Evolutionary conservation across 176 grass and related monocot species (phyloP).

Genomic region (Dactylis glomerata): DNA sequence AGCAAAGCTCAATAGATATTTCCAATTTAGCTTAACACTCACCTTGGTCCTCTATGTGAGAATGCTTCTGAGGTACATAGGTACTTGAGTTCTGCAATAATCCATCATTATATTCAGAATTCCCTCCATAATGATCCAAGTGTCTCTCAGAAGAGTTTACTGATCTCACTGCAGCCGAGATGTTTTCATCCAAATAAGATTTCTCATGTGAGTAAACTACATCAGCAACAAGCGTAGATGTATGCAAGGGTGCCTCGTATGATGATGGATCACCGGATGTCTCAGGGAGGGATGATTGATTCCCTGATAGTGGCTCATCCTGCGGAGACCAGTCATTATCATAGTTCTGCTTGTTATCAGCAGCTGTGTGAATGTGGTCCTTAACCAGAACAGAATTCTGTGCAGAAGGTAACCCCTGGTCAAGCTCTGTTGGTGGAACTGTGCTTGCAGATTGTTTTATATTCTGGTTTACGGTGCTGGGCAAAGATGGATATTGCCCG

Average conservation of each 20-base stretch:
- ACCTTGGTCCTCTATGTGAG: conserved; percentile 62
- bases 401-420: conserved; percentile 36
- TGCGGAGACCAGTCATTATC: conserved; percentile 60
- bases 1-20: conserved; percentile 14
- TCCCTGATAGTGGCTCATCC: conserved; percentile 42
- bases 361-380: conserved; percentile 36
- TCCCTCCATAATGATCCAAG: conserved; percentile 49
- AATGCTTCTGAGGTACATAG: conserved; percentile 51
- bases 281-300: conserved; percentile 38
- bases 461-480: conserved; percentile 36
- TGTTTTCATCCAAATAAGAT: conserved; percentile 45
- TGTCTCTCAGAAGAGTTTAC: conserved; percentile 43
- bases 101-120: conserved; percentile 58
- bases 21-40: conserved; percentile 25
- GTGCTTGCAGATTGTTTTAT: conserved; percentile 47
- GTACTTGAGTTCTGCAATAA: conserved; percentile 42
- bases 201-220: conserved; percentile 44
- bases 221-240: conserved; percentile 44
- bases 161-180: conserved; percentile 27
- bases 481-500: conserved; percentile 66
- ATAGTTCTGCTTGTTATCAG: conserved; percentile 46
- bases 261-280: conserved; percentile 37
- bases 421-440: conserved; percentile 38
- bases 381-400: conserved; percentile 48
- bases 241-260: conserved; percentile 38